A percentile compares a stretch with the other conserved stretches of the same genome.
Conservation (phyloP, 2,329 filamentous ascomycete genomes). For the Trichophyton verrucosum region DNA sequence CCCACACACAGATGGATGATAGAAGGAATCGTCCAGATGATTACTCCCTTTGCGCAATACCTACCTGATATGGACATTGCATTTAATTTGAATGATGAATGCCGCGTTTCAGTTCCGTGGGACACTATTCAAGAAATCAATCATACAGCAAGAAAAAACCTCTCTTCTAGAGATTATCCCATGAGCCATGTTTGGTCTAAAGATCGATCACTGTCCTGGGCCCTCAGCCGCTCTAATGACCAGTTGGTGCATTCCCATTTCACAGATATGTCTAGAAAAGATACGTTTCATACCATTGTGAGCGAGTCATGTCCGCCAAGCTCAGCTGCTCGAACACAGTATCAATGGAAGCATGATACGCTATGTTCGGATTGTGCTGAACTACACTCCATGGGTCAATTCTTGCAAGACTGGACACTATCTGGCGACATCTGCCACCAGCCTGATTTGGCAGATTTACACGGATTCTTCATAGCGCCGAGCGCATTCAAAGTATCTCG, state of each 20-base stretch:
- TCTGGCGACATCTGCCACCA: slow-evolving; percentile 62
- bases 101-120: slow-evolving; percentile 44
- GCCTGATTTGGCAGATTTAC: slow-evolving; percentile 60
- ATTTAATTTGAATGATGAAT: slow-evolving; percentile 51
- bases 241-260: slow-evolving; percentile 27
- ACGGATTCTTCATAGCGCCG: slow-evolving; percentile 59
- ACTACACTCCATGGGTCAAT: slow-evolving; percentile 55
- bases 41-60: slow-evolving; percentile 41
- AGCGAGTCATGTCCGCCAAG: slow-evolving; percentile 49
- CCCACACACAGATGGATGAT: slow-evolving; percentile 49
- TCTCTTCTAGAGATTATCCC: slow-evolving; percentile 14
- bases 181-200: slow-evolving; percentile 25
- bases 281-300: slow-evolving; percentile 31
- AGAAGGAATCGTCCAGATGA: slow-evolving; percentile 42
- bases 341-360: slow-evolving; percentile 51
- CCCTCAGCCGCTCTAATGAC: slow-evolving; percentile 24
- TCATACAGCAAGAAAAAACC: slow-evolving; percentile 12
- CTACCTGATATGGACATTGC: slow-evolving; percentile 53
- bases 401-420: slow-evolving; percentile 52
- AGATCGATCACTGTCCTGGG: slow-evolving; percentile 29
- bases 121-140: slow-evolving; percentile 29
- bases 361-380: slow-evolving; percentile 53
- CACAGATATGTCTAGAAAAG: slow-evolving; percentile 28
- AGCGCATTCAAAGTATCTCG: slow-evolving; percentile 50
- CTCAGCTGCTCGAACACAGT: slow-evolving; percentile 47